phyloP scores from a whole-genome alignment of 2,329 filamentous ascomycete species.

The Scytalidium lignicola region DNA sequence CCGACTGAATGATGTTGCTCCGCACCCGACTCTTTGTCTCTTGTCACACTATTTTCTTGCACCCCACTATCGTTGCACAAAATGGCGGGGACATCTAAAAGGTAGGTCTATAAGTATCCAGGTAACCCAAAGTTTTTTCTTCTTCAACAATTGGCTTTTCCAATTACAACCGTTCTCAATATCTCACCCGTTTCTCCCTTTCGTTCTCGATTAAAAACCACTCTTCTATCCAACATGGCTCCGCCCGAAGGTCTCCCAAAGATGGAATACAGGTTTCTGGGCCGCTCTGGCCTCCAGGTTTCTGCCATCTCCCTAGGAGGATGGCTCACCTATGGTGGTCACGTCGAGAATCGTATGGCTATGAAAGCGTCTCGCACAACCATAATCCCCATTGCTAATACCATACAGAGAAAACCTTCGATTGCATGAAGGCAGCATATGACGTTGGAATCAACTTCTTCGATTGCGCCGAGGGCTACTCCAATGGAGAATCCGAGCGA shows the following conservation, averaged over 20 bases:
- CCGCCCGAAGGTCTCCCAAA: constrained; percentile 37
- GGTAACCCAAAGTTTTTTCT: background rate
- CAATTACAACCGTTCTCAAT: no score
- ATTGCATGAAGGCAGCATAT: constrained; percentile 56
- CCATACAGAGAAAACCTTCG: constrained; percentile 49
- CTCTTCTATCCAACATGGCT: constrained; percentile 12
- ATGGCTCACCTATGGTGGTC: constrained; percentile 71
- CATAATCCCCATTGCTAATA: constrained; percentile 3
- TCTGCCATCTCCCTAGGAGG: constrained; percentile 67
- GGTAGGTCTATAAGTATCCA: no score
- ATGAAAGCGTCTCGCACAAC: background rate
- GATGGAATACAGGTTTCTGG: constrained; percentile 70
- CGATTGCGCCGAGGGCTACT: constrained; percentile 52
- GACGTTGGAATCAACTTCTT: constrained; percentile 54
- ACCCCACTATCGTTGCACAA: background rate
- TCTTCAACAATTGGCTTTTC: constrained; percentile 3
- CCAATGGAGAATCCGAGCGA: constrained; percentile 45
- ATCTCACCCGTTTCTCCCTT: no score
- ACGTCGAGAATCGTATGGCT: constrained; percentile 57
- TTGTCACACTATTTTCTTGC: no score
- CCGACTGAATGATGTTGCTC: background rate
- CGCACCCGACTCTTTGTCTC: no score
- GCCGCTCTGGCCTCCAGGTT: constrained; percentile 67
- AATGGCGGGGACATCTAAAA: background rate
- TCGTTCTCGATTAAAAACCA: background rate